Base-by-base conservation (phyloP, 345 rosid genomes). In the Dipteronia dyeriana region DNA sequence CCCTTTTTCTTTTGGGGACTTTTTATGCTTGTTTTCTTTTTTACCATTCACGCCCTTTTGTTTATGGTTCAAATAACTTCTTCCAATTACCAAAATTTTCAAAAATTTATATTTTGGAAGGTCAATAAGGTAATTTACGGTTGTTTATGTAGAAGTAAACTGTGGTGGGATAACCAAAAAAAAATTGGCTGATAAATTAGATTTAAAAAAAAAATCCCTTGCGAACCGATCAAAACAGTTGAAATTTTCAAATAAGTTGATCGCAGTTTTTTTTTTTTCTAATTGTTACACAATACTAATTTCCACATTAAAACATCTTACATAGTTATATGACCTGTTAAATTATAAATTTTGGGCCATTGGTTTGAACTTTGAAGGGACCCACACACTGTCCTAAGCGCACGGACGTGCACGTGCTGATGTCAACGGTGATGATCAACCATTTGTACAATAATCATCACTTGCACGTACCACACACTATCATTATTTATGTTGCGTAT, bases 1-100 rank as follows among this genome's bases (percentile, higher is more conserved):
- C 82, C 90, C 88, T 82, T 80, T 79, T 78, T 1, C 82, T 81
- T 75, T 71, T 72, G 0, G 19, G 3, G 5, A 2, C 57, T 59
- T 82, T 71, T 66, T 7, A 38, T 49, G 13, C 8, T 51, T 0
- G 0, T 9, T 63, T 70, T 34, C 4, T 31, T 34, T 4, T 71
- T 70, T 62, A 51, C 69, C 38, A 17, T 5, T 11, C n/a, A 34
- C 67, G 19, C 47, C 69, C 77, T 43, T 73, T 43, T 43, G 26
- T 59, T 22, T 19, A 19, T 59, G 63, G 63, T 19, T 59, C 63
- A n/a, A 7, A 22, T 59, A 53, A 9, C 63, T 59, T 20, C 13
- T 59, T n/a, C n/a, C 2, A 19, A 6, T 59, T 16, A 20, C 63
- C 26, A 19, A n/a, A 59, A 6, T n/a, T 53, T 59, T 59, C 13